These are phyloP conservation scores for Carex kokanica DNA, from an alignment of 176 grass and related monocot genomes.

Conservation along the genomic window DNA sequence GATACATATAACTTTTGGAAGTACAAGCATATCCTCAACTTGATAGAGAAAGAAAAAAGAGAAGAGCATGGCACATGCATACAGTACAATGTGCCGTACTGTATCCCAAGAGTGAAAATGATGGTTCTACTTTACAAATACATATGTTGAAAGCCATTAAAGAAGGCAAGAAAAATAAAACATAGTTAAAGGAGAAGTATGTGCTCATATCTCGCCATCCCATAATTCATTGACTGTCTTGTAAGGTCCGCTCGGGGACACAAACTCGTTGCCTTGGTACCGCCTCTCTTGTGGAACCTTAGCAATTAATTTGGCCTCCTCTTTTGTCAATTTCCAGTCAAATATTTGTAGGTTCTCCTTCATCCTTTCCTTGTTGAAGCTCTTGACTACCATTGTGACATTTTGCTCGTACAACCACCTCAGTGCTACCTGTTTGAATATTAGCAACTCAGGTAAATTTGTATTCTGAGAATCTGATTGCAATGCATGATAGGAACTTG, in stretches of 20 bases:
- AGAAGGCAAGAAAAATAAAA: neutral
- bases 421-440: conserved; percentile 39
- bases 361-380: conserved; percentile 50
- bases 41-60: neutral
- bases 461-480: neutral
- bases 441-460: neutral
- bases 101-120: neutral
- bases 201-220: conserved; percentile 58
- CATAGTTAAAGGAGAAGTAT: neutral
- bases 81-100: neutral
- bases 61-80: neutral
- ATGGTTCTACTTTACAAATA: neutral
- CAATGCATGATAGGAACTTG: neutral
- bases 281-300: conserved; percentile 38
- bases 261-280: conserved; percentile 23
- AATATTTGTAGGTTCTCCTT: conserved; percentile 72
- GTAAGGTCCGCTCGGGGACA: conserved; percentile 44
- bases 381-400: conserved; percentile 38
- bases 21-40: neutral
- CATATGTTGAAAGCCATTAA: neutral
- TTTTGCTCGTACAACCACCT: conserved; percentile 71
- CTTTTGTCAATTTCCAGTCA: conserved; percentile 57
- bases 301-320: conserved; percentile 36
- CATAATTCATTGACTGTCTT: conserved; percentile 53
- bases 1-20: neutral